Conservation (phyloP, 371 early-diverging fungal species). For the Syncephalis fuscata region DNA sequence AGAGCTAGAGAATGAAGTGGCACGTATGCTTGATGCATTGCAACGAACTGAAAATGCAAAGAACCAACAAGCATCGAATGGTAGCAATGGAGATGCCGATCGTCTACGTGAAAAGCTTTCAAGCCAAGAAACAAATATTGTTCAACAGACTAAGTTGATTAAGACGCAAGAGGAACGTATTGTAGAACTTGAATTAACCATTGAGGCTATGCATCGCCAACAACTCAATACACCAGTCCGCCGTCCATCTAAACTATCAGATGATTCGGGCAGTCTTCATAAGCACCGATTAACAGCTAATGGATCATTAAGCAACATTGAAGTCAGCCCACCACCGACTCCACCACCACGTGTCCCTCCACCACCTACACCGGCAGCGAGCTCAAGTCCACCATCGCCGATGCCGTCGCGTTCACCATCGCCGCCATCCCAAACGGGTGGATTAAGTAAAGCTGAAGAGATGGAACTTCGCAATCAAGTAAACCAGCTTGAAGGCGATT, state of each 20-base stretch:
- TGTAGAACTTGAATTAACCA: not conserved
- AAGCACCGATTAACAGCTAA: too few relatives aligned
- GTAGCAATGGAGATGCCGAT: too few relatives aligned
- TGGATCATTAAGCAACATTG: not conserved
- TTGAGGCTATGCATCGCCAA: not conserved
- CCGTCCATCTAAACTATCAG: not conserved
- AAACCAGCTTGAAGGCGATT: not conserved
- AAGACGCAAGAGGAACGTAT: slow-evolving; percentile 1
- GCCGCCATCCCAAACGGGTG: not conserved
- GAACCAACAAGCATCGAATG: too few relatives aligned
- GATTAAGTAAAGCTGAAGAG: not conserved
- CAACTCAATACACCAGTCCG: not conserved
- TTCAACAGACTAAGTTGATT: slow-evolving; percentile 1
- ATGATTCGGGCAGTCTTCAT: not conserved
- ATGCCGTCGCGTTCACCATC: not conserved
- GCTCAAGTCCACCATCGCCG: not conserved
- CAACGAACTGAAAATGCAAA: too few relatives aligned
- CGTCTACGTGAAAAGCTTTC: not conserved
- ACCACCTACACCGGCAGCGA: not conserved
- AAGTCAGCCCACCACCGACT: not conserved
- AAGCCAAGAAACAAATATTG: not conserved
- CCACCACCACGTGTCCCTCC: slow-evolving; percentile 1
- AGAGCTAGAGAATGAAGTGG: too few relatives aligned
- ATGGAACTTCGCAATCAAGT: not conserved
- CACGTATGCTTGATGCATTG: too few relatives aligned